These are phyloP conservation scores for Hypoxylon sp. DNA, from an alignment of 2,329 filamentous ascomycete species.

Conservation along the genomic window DNA sequence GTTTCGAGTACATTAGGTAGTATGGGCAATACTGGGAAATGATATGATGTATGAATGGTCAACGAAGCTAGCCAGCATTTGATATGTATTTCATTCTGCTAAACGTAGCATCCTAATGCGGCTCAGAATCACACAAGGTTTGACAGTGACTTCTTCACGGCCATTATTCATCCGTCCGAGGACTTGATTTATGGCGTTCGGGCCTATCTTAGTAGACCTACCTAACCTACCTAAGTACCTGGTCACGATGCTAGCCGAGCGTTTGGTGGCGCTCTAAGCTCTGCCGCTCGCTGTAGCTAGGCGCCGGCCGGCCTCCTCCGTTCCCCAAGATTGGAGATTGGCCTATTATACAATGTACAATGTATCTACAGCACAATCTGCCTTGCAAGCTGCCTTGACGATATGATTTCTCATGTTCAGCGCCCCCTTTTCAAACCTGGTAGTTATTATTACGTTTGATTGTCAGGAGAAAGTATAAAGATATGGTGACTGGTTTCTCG, in stretches of 20 bases:
- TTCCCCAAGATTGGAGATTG: no score
- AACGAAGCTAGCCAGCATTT: neutral
- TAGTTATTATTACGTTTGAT: neutral
- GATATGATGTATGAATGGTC: neutral
- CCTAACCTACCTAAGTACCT: conserved; percentile 2
- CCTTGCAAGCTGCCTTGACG: conserved; percentile 24
- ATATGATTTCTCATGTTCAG: conserved; percentile 6
- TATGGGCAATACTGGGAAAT: neutral
- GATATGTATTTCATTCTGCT: neutral
- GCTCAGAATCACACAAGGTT: no score
- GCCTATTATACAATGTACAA: neutral
- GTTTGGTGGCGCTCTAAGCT: neutral
- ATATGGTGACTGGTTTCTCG: conserved; percentile 6
- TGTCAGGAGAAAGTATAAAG: neutral
- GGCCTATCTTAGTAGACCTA: conserved; percentile 3
- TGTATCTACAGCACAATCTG: conserved; percentile 9
- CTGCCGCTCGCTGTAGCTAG: neutral
- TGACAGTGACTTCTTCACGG: no score
- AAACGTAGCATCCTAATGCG: no score
- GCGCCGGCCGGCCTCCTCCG: neutral
- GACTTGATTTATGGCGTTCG: conserved; percentile 1
- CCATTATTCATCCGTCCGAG: no score
- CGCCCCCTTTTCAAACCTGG: conserved; percentile 1
- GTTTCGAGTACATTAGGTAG: neutral
- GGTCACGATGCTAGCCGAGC: neutral